Base-by-base conservation (phyloP, 1,284 basidiomycete species). In the Anthracocystis setariae region DNA sequence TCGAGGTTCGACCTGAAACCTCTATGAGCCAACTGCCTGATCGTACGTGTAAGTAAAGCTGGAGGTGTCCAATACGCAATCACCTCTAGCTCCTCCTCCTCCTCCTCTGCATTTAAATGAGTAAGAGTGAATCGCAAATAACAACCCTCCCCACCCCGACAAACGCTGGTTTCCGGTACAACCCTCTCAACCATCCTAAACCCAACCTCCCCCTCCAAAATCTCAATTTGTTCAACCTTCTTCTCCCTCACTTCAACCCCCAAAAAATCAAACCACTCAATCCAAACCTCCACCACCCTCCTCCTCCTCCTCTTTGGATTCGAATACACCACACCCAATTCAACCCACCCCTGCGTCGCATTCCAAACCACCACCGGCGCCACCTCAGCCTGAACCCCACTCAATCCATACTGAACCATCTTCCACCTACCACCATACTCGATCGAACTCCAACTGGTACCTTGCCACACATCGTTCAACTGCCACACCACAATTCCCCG, bases 391-490 rank as follows among this genome's bases (percentile, higher is more conserved):
- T 86, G 89, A 7, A 85, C 84, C 20, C 79, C 81, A 8, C 85
- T 82, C 64, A 88, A 78, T 5, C 84, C 86, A 70, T 89, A 89
- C 13, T 70, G 66, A 24, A 52, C 4, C 3, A 88, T 86, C 80
- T 89, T 89, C 88, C 88, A 89, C 32, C 88, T 78, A 2, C 88
- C 88, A 3, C 86, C 87, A 71, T 88, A 88, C 74, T 89, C 88
- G 72, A 89, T 85, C 33, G 85, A 84, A 7, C 87, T 85, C 88
- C 88, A 89, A 71, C 86, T 87, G 24, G 86, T 85, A 23, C 87
- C 88, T 76, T 89, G 87, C 88, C 88, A 89, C 46, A 89, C 87
- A 77, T 89, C 88, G 73, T 89, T 89, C 52, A 89, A 84, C 79
- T 89, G 88, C 88, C 88, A 89, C 12, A 89, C 87, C 33, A 88